Conservation (phyloP, 345 rosid genomes). For the Stellera chamaejasme region DNA sequence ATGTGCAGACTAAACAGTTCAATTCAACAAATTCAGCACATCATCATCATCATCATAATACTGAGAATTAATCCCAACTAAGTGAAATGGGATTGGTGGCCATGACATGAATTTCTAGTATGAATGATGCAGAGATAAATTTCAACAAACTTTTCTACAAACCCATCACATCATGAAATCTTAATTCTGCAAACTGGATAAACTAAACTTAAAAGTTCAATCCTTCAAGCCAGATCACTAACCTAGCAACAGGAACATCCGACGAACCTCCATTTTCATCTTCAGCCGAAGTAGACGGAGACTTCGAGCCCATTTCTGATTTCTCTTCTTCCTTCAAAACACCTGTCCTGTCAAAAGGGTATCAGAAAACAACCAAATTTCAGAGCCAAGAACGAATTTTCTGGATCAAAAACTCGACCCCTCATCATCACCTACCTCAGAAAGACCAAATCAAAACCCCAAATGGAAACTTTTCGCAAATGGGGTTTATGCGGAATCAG, state of each 20-base stretch:
- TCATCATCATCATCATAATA: too few species aligned
- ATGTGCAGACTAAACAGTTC: background rate
- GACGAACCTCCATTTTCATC: constrained; percentile 14
- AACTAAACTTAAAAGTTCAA: background rate
- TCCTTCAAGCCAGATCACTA: constrained; percentile 6
- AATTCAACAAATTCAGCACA: background rate
- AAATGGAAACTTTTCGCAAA: background rate
- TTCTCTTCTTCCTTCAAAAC: constrained; percentile 6
- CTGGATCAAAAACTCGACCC: background rate
- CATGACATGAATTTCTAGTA: background rate
- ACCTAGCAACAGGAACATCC: constrained; percentile 19
- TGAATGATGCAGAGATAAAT: background rate
- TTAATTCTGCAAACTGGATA: background rate
- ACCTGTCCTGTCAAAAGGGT: background rate
- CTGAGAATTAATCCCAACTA: background rate
- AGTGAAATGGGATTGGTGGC: background rate
- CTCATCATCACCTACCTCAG: background rate
- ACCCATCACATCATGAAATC: background rate
- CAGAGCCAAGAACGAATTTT: background rate
- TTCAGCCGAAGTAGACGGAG: constrained; percentile 30
- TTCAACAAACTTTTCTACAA: background rate
- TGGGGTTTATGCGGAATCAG: background rate
- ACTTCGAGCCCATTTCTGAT: constrained; percentile 33
- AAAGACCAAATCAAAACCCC: background rate
- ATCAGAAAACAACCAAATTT: background rate